These are phyloP conservation scores for Aureobasidium sp. DNA, from an alignment of 2,329 filamentous ascomycete species.

Conservation along the genomic window DNA sequence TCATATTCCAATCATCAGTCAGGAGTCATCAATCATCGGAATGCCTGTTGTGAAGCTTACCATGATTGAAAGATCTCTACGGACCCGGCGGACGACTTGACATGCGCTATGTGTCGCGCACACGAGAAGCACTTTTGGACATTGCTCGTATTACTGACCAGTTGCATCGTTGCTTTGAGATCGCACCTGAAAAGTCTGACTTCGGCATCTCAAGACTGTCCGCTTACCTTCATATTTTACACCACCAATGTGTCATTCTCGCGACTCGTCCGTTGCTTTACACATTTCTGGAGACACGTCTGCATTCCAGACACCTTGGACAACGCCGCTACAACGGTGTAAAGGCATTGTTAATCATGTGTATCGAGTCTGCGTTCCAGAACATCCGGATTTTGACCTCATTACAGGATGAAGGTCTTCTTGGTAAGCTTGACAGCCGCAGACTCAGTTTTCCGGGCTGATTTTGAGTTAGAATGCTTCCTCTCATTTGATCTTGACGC, in stretches of 20 bases:
- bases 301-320: background rate
- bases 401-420: background rate
- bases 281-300: conserved; percentile 26
- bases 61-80: background rate
- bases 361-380: background rate
- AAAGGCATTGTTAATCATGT: background rate
- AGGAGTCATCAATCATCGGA: too few relatives aligned
- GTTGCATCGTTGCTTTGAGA: conserved; percentile 17
- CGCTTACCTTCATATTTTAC: conserved; percentile 21
- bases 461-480: background rate
- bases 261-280: conserved; percentile 38
- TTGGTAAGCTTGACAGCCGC: background rate
- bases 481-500: background rate
- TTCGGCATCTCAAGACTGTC: conserved; percentile 20
- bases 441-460: background rate
- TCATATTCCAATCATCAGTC: background rate
- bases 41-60: too few relatives aligned
- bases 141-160: background rate
- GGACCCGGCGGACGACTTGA: background rate
- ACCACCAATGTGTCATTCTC: conserved; percentile 22
- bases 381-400: background rate
- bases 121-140: background rate
- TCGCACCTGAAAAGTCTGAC: conserved; percentile 8
- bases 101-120: background rate
- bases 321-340: background rate